phyloP scores from a whole-genome alignment of 2,329 filamentous ascomycete genomes.

The Aureobasidium uvarum region DNA sequence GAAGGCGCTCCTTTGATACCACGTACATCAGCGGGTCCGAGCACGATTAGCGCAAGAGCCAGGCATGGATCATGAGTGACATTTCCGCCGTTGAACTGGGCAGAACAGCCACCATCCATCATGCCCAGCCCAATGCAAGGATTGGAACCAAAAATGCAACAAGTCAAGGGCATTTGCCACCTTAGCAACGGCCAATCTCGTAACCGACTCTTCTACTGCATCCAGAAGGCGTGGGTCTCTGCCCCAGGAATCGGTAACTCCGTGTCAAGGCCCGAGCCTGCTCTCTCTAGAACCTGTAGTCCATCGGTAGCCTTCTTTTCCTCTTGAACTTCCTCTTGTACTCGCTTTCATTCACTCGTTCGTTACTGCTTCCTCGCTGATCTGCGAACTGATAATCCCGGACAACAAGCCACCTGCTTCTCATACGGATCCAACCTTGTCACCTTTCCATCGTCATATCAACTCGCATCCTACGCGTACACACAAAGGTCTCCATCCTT shows the following conservation, averaged over 20 bases:
- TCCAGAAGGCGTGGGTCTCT: constrained; percentile 23
- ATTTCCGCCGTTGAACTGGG: constrained; percentile 26
- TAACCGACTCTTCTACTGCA: constrained; percentile 26
- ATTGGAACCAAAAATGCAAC: constrained; percentile 26
- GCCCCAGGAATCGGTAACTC: constrained; percentile 25
- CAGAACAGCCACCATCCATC: constrained; percentile 25
- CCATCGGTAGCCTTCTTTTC: constrained; percentile 20
- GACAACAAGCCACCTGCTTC: neutral
- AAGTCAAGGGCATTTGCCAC: constrained; percentile 24
- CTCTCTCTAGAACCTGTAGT: constrained; percentile 18
- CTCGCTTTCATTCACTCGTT: constrained; percentile 17
- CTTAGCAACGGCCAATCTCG: constrained; percentile 23
- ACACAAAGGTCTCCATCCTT: constrained; percentile 9
- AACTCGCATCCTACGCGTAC: constrained; percentile 13
- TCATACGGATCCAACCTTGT: constrained; percentile 1
- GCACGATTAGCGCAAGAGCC: constrained; percentile 16
- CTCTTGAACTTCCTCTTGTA: constrained; percentile 19
- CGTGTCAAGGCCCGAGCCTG: constrained; percentile 26
- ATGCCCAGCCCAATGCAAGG: constrained; percentile 26
- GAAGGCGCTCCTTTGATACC: constrained; percentile 20
- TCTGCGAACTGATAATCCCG: constrained; percentile 17
- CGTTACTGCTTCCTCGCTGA: constrained; percentile 13
- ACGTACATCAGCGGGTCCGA: constrained; percentile 26
- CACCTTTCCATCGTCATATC: constrained; percentile 10
- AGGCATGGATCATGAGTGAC: constrained; percentile 26